phyloP scores from a whole-genome alignment of 2,329 filamentous ascomycete genomes.

The Raffaelea ambrosiae region DNA sequence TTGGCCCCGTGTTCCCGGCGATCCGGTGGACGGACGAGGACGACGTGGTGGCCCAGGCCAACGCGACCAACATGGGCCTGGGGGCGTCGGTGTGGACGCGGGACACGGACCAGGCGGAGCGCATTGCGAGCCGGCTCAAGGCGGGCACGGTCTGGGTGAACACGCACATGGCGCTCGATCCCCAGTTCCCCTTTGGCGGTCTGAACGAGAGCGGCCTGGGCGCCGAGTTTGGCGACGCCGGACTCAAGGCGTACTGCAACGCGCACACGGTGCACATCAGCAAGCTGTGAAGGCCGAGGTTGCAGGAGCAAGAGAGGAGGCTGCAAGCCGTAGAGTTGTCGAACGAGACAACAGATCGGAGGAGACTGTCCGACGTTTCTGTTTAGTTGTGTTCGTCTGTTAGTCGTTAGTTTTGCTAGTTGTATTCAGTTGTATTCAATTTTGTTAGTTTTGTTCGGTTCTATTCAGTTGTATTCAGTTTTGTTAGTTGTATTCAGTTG shows the following conservation, averaged over 20 bases:
- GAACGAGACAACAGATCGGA: too few relatives aligned
- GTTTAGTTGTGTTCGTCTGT: too few relatives aligned
- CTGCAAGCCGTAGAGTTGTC: too few relatives aligned
- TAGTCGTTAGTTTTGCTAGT: too few relatives aligned
- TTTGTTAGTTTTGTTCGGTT: too few relatives aligned
- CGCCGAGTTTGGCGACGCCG: slow-evolving; percentile 28
- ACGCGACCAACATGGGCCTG: slow-evolving; percentile 39
- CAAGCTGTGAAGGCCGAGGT: background rate
- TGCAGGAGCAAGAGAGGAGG: too few relatives aligned
- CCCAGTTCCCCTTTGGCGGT: slow-evolving; percentile 35
- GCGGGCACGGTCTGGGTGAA: slow-evolving; percentile 48
- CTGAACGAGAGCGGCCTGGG: slow-evolving; percentile 43
- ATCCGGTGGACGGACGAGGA: slow-evolving; percentile 34
- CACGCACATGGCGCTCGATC: slow-evolving; percentile 25
- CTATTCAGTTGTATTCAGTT: too few relatives aligned
- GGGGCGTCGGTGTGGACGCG: slow-evolving; percentile 45
- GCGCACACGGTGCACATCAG: background rate
- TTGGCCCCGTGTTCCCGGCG: slow-evolving; percentile 32
- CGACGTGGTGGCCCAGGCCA: slow-evolving; percentile 35
- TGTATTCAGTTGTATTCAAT: too few relatives aligned
- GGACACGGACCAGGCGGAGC: slow-evolving; percentile 35
- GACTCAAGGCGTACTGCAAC: slow-evolving; percentile 22
- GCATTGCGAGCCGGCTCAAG: slow-evolving; percentile 37
- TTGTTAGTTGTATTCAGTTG: too few relatives aligned
- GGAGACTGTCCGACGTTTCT: too few relatives aligned